Conservation (phyloP, 2,329 filamentous ascomycete species). For the Diaporthe australafricana region DNA sequence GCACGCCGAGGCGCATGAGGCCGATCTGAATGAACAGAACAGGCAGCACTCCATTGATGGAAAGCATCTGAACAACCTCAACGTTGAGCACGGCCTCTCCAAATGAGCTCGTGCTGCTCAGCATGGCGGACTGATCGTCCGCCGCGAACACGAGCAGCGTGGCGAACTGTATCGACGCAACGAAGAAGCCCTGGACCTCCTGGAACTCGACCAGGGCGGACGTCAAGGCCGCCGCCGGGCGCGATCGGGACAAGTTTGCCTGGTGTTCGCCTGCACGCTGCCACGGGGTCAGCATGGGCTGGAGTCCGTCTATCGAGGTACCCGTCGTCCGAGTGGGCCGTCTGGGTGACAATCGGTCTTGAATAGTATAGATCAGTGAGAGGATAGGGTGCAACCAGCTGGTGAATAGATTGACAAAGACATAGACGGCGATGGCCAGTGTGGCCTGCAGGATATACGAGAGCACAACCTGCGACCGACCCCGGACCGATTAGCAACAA, state of each 20-base stretch:
- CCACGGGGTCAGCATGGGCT: constrained; percentile 8
- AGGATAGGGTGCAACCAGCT: constrained; percentile 30
- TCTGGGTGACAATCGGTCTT: constrained; percentile 2
- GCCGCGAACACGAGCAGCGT: constrained; percentile 39
- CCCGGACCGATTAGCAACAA: background rate
- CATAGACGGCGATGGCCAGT: constrained; percentile 32
- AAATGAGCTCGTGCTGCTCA: constrained; percentile 37
- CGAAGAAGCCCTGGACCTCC: constrained; percentile 43
- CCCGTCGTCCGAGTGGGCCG: constrained; percentile 15
- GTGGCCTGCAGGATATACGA: constrained; percentile 35
- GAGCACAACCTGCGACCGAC: constrained; percentile 28
- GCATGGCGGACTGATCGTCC: constrained; percentile 33
- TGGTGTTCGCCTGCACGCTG: constrained; percentile 34
- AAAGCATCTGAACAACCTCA: constrained; percentile 36
- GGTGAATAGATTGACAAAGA: constrained; percentile 33
- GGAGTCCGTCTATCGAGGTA: background rate
- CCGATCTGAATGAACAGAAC: constrained; percentile 41
- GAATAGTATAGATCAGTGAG: constrained; percentile 27
- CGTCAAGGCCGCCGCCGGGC: constrained; percentile 37
- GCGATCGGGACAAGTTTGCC: constrained; percentile 32
- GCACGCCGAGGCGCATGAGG: constrained; percentile 40
- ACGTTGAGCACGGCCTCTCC: constrained; percentile 39
- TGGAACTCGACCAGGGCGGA: constrained; percentile 43
- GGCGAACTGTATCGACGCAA: constrained; percentile 41
- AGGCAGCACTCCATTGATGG: constrained; percentile 35